Base-by-base conservation (phyloP, 1,139 yeast species). In the Candida mesenterica region DNA sequence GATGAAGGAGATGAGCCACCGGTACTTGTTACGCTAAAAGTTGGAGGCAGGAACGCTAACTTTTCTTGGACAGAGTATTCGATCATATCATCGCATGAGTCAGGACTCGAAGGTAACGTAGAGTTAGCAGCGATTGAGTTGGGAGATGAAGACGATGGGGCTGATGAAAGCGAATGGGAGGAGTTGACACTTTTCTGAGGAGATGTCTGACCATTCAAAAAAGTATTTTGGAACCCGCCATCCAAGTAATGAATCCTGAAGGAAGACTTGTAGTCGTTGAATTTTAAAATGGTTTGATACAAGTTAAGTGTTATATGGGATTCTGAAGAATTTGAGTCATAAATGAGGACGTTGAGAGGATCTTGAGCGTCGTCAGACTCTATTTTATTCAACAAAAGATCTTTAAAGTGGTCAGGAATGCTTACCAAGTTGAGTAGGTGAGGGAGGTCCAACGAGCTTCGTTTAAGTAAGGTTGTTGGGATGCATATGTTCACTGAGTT, bases 271-370 rank as follows among this genome's bases (percentile, higher is more conserved):
- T 52, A 51, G 3, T 51, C 44, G 16, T 50, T 44, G 43, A 75
- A 72, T 42, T 73, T 73, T 35, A 52, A 45, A 30, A 70, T 52
- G 1, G 75, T 71, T 38, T 72, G 77, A 43, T 58, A 61, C 9
- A 73, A 45, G 33, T 62, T 63, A 26, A 61, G 55, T 1, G 71
- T 55, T n/a, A 72, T 54, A 19, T 56, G 52, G 7, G 44, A 35
- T 42, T 47, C 44, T 10, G 40, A 35, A 13, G 70, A 59, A 24
- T 50, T 46, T 15, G 58, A 47, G 45, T 82, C 89, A 48, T 82
- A 80, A 19, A 82, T 55, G 9, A 82, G 55, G 16, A 82, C 53
- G 5, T 53, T 52, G 12, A 64, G 41, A 18, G 37, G 13, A 28
- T 22, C 8, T 15, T 27, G 15, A 25, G 17, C 5, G 27, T 4